These are phyloP conservation scores for Coemansia sp. DNA, from an alignment of 192 early-diverging fungal genomes.

Conservation along the genomic window DNA sequence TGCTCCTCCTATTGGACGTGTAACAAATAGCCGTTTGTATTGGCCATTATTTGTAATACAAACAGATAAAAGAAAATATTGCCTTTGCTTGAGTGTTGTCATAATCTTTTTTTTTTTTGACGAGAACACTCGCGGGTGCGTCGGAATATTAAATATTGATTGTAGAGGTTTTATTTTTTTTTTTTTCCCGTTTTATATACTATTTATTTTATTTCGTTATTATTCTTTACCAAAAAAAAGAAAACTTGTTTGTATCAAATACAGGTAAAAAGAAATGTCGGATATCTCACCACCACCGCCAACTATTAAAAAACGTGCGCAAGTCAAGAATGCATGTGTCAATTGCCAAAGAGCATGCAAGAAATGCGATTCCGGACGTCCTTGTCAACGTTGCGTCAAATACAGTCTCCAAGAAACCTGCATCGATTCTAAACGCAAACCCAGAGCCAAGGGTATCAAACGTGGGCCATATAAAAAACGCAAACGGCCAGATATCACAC, in stretches of 20 bases:
- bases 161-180: not conserved
- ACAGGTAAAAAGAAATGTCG: not conserved
- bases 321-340: conserved; percentile 89
- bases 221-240: not conserved
- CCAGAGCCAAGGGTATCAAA: conserved; percentile 80
- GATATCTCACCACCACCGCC: not conserved
- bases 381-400: conserved; percentile 80
- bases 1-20: not conserved
- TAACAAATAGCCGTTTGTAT: not conserved
- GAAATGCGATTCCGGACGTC: conserved; percentile 84
- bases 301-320: conserved; percentile 60
- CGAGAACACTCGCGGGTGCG: too few relatives aligned
- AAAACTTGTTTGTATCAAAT: not conserved
- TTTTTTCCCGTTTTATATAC: not conserved
- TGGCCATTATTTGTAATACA: not conserved
- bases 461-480: conserved; percentile 80
- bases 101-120: too few relatives aligned
- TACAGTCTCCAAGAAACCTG: conserved; percentile 70
- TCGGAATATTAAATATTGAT: not conserved
- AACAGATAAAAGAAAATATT: too few relatives aligned
- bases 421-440: conserved; percentile 76
- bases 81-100: too few relatives aligned
- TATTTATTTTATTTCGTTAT: not conserved
- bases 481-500: conserved; percentile 1
- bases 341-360: conserved; percentile 90